Conservation (phyloP, 2,329 filamentous ascomycete genomes). For the Aspergillus quadrilineatus region DNA sequence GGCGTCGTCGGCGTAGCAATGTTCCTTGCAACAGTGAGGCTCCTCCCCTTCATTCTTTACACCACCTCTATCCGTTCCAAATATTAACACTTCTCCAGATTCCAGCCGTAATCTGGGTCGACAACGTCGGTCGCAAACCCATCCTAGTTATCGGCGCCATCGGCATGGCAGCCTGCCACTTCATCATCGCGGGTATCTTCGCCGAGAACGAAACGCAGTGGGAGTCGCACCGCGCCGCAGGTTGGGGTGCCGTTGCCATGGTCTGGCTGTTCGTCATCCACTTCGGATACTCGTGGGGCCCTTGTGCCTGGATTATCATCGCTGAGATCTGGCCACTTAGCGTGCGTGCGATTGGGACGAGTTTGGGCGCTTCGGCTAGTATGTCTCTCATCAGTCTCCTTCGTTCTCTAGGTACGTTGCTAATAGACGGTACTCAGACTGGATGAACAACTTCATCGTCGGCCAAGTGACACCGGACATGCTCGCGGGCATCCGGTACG, state of each 20-base stretch:
- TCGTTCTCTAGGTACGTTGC: neutral
- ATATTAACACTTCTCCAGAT: conserved; percentile 20
- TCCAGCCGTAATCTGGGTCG: conserved; percentile 43
- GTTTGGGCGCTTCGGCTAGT: conserved; percentile 50
- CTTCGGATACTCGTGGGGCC: conserved; percentile 70
- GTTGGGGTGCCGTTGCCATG: conserved; percentile 64
- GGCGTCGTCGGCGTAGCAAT: conserved; percentile 43
- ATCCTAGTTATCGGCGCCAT: conserved; percentile 55
- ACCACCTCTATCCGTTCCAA: neutral
- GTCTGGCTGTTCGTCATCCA: conserved; percentile 71
- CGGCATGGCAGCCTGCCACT: conserved; percentile 69
- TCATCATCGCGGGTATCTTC: conserved; percentile 70
- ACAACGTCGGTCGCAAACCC: conserved; percentile 41
- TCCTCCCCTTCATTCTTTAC: conserved; percentile 24
- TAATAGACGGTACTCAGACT: conserved; percentile 16
- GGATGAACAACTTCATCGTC: conserved; percentile 62
- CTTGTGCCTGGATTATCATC: conserved; percentile 71
- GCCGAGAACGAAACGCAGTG: conserved; percentile 52
- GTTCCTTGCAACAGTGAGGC: conserved; percentile 26
- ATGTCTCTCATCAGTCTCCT: neutral
- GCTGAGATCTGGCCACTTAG: conserved; percentile 72
- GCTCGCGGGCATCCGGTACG: conserved; percentile 63
- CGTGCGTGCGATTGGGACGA: conserved; percentile 59
- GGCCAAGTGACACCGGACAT: conserved; percentile 70
- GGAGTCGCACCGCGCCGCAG: conserved; percentile 57